A percentile compares a stretch with the other conserved stretches of the same genome.
Conservation (phyloP, 1,284 basidiomycete species). For the Boletus semigastroideus region DNA sequence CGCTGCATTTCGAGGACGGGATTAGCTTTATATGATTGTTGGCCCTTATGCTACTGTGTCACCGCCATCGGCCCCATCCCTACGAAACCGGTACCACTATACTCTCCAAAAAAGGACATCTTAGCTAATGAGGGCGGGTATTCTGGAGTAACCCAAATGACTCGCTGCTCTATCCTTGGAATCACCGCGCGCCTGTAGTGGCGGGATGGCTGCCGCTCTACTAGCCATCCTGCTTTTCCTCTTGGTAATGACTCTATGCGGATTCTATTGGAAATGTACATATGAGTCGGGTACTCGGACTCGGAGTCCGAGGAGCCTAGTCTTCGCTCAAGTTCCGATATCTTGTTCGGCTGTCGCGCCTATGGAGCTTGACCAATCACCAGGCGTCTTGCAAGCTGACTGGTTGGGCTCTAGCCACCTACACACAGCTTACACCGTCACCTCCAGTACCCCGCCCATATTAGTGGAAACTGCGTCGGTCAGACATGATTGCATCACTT, state of each 20-base stretch:
- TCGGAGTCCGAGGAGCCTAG: too few relatives aligned
- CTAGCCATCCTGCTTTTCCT: too few relatives aligned
- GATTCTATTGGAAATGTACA: not conserved
- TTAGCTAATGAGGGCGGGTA: constrained; percentile 19
- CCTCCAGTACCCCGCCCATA: too few relatives aligned
- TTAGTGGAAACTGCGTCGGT: too few relatives aligned
- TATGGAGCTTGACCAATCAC: too few relatives aligned
- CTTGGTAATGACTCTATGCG: not conserved
- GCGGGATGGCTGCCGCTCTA: not conserved
- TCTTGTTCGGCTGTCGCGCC: too few relatives aligned
- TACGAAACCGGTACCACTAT: constrained; percentile 2
- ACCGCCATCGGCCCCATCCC: constrained; percentile 1
- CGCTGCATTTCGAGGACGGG: constrained; percentile 25
- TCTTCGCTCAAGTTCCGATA: too few relatives aligned
- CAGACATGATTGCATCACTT: too few relatives aligned
- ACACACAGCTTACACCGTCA: too few relatives aligned
- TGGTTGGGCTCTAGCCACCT: too few relatives aligned
- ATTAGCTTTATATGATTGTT: constrained; percentile 32
- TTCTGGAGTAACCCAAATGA: not conserved
- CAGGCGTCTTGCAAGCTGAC: too few relatives aligned
- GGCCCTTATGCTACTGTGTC: constrained; percentile 14
- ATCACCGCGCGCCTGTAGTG: not conserved
- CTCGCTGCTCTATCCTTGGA: not conserved
- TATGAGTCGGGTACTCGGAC: too few relatives aligned
- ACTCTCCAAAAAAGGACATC: constrained; percentile 16